Evolutionary conservation across 2,329 filamentous ascomycete genomes (phyloP).

Genomic region (Paramyrothecium roridum): DNA sequence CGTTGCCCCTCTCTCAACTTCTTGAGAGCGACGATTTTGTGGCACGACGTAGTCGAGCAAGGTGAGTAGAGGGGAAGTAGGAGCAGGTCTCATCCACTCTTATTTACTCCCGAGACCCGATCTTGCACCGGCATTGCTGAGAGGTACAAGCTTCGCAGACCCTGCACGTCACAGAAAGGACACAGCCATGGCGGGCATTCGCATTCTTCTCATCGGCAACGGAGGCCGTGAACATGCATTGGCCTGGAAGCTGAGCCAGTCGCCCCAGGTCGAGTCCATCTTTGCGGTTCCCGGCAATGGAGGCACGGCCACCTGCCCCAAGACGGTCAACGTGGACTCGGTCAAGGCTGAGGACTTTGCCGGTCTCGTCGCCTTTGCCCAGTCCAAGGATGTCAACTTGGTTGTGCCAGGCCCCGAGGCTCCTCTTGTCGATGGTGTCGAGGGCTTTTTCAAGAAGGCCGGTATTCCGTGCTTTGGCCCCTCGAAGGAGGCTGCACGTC

Average conservation of each 20-base stretch:
- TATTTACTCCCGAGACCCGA: too few relatives aligned
- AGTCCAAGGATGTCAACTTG: conserved; percentile 71
- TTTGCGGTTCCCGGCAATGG: conserved; percentile 76
- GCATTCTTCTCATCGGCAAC: conserved; percentile 85
- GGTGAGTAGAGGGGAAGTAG: neutral
- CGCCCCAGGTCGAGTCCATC: conserved; percentile 73
- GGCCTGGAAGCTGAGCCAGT: conserved; percentile 90
- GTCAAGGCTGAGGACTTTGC: conserved; percentile 76
- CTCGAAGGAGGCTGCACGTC: conserved; percentile 74
- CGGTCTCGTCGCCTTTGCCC: conserved; percentile 71
- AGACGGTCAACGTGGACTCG: conserved; percentile 67
- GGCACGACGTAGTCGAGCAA: too few relatives aligned
- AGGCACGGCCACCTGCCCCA: conserved; percentile 70
- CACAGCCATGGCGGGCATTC: conserved; percentile 39
- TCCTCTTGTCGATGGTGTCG: conserved; percentile 88
- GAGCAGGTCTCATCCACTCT: neutral
- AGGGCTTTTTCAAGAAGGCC: conserved; percentile 72
- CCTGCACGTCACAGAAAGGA: too few relatives aligned
- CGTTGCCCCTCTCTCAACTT: too few relatives aligned
- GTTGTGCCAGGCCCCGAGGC: conserved; percentile 90
- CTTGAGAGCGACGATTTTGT: too few relatives aligned
- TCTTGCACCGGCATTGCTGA: too few relatives aligned
- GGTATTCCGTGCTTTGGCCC: conserved; percentile 85
- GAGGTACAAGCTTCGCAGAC: too few relatives aligned
- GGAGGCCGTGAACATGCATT: conserved; percentile 93